Evolutionary conservation across 164 flowering plant species (phyloP).

Genomic region (Vitis cinerea): DNA sequence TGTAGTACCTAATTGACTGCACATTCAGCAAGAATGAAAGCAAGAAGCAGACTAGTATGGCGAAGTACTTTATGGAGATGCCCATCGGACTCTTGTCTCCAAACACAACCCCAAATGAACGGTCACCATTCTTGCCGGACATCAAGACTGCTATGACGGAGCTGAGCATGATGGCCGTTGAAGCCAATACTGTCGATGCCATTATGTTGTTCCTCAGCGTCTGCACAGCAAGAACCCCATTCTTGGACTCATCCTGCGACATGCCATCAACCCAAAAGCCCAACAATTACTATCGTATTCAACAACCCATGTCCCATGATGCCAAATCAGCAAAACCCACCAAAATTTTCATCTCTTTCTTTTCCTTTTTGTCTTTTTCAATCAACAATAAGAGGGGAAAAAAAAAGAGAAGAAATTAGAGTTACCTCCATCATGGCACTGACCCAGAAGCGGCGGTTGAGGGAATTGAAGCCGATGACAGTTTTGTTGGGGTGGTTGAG

Average conservation of each 20-base stretch:
- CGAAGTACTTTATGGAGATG: constrained; percentile 7
- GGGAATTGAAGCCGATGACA: constrained; percentile 12
- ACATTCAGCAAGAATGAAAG: constrained; percentile 8
- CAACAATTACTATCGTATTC: too few relatives aligned
- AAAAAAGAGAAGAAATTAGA: not conserved
- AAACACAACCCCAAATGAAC: not conserved
- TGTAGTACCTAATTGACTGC: constrained; percentile 14
- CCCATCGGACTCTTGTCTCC: constrained; percentile 6
- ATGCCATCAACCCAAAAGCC: too few relatives aligned
- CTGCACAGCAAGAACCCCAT: constrained; percentile 24
- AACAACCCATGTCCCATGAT: too few relatives aligned
- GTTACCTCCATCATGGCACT: constrained; percentile 14
- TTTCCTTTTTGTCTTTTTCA: too few relatives aligned
- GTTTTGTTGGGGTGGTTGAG: constrained; percentile 6
- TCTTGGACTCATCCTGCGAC: constrained; percentile 22
- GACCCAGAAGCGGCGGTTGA: constrained; percentile 14
- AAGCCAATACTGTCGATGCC: constrained; percentile 27
- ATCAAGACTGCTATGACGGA: constrained; percentile 14
- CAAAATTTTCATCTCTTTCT: too few relatives aligned
- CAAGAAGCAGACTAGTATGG: constrained; percentile 12
- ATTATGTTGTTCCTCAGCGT: constrained; percentile 23
- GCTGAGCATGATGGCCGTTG: constrained; percentile 25
- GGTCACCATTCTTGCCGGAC: not conserved
- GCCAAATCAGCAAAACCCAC: too few relatives aligned
- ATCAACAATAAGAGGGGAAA: not conserved